phyloP scores from a whole-genome alignment of 2,329 filamentous ascomycete species.

The Coleophoma cylindrospora region DNA sequence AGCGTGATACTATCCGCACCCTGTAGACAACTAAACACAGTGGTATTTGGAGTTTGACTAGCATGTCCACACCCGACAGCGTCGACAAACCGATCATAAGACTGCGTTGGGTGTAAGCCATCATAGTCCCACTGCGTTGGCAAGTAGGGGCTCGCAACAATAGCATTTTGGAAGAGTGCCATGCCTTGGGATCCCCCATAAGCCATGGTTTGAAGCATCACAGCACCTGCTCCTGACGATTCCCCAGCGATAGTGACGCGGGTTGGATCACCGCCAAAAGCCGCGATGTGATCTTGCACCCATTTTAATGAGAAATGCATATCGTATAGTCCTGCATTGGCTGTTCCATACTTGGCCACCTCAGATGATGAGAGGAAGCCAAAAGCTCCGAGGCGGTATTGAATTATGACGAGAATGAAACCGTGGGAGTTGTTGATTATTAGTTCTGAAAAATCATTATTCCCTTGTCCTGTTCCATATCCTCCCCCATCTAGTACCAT shows the following conservation, averaged over 20 bases:
- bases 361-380: conserved; percentile 43
- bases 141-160: conserved; percentile 41
- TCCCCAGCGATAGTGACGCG: conserved; percentile 51
- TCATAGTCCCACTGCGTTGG: conserved; percentile 46
- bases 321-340: conserved; percentile 50
- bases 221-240: conserved; percentile 46
- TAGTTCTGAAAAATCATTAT: conserved; percentile 30
- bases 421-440: conserved; percentile 42
- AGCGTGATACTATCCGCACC: conserved; percentile 22
- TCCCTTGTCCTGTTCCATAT: conserved; percentile 23
- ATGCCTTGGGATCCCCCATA: conserved; percentile 14
- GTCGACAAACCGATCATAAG: conserved; percentile 38
- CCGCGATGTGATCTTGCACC: conserved; percentile 44
- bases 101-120: conserved; percentile 34
- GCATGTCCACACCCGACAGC: conserved; percentile 31
- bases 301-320: conserved; percentile 47
- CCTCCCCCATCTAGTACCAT: conserved; percentile 31
- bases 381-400: conserved; percentile 42
- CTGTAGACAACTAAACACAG: conserved; percentile 23
- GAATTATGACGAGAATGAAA: conserved; percentile 40
- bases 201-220: conserved; percentile 38
- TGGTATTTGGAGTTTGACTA: conserved; percentile 28
- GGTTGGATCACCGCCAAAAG: conserved; percentile 47
- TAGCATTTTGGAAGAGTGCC: conserved; percentile 11
- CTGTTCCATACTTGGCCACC: conserved; percentile 29